Conservation (phyloP, 202 grass and related monocot species). For the Carex sylvatica region DNA sequence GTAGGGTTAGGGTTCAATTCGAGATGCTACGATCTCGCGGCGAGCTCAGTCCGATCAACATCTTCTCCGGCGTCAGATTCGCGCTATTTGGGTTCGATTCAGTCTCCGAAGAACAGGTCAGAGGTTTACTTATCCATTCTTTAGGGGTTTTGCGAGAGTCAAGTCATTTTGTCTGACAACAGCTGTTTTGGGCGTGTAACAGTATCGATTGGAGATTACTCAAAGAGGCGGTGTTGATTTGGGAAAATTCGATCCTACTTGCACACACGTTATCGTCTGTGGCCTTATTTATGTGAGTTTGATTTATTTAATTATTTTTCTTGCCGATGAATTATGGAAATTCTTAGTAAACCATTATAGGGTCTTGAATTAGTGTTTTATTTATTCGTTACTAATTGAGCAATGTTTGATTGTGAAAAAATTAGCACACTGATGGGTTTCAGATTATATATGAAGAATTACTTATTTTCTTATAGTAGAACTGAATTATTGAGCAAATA, state of each 20-base stretch:
- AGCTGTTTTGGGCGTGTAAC: background rate
- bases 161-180: background rate
- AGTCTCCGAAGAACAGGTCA: slow-evolving; percentile 62
- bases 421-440: background rate
- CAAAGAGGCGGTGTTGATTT: slow-evolving; percentile 58
- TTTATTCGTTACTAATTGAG: background rate
- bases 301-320: background rate
- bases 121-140: background rate
- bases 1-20: slow-evolving; percentile 21
- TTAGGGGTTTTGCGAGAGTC: background rate
- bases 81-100: slow-evolving; percentile 69
- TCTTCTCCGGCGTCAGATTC: slow-evolving; percentile 75
- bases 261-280: slow-evolving; percentile 72
- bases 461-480: background rate
- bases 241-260: slow-evolving; percentile 32
- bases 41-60: slow-evolving; percentile 21
- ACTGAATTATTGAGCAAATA: background rate
- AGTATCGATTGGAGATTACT: slow-evolving; percentile 71
- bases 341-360: background rate
- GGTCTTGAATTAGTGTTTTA: background rate
- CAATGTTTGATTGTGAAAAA: background rate
- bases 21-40: slow-evolving; percentile 32
- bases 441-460: background rate
- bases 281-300: slow-evolving; percentile 71
- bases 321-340: background rate